These are phyloP conservation scores for Oryza punctata DNA, from an alignment of 176 grass and related monocot species.

Conservation along the genomic window DNA sequence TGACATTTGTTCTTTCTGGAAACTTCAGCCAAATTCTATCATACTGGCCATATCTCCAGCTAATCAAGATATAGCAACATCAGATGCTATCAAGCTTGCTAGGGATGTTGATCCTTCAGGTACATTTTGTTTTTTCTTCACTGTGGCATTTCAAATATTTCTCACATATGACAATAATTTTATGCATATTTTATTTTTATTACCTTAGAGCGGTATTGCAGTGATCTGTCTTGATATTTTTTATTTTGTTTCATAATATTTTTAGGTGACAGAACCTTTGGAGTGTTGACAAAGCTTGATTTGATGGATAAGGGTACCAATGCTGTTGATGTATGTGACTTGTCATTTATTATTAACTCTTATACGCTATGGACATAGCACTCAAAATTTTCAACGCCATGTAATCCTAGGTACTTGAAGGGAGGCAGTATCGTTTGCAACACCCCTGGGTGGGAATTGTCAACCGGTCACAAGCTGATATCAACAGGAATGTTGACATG, in stretches of 20 bases:
- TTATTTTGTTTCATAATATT: constrained; percentile 43
- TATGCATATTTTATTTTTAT: not conserved
- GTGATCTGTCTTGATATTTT: not conserved
- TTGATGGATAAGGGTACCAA: constrained; percentile 99
- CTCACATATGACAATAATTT: not conserved
- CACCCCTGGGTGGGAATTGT: constrained; percentile 99
- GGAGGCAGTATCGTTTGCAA: constrained; percentile 92
- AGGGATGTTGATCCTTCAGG: constrained; percentile 97
- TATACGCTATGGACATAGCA: not conserved
- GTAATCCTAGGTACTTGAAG: constrained; percentile 83
- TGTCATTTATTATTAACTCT: constrained; percentile 30
- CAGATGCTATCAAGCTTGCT: constrained; percentile 95
- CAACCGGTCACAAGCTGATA: constrained; percentile 99
- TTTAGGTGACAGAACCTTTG: constrained; percentile 96
- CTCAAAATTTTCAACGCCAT: constrained; percentile 26
- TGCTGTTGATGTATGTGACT: constrained; percentile 78
- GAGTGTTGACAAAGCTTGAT: constrained; percentile 98
- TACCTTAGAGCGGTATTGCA: not conserved
- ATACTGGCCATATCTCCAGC: constrained; percentile 99
- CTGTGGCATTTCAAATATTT: constrained; percentile 10
- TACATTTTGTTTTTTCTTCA: constrained; percentile 33
- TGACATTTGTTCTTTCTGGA: constrained; percentile 38
- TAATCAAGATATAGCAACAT: constrained; percentile 99
- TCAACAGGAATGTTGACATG: constrained; percentile 99
- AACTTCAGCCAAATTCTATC: constrained; percentile 78